Conservation (phyloP, 1,139 yeast genomes). For the Candida buenavistaensis region DNA sequence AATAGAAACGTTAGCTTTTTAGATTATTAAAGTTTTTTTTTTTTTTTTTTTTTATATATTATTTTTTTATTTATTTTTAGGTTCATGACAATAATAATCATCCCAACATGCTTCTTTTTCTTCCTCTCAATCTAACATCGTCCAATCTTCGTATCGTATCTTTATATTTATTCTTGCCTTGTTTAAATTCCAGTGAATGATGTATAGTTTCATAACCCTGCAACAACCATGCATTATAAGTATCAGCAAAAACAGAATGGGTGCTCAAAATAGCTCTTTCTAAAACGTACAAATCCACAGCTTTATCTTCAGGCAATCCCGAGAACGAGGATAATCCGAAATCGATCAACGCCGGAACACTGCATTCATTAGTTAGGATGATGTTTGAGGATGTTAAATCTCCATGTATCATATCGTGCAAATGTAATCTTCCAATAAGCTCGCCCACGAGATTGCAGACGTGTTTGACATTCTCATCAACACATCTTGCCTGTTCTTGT, state of each 20-base stretch:
- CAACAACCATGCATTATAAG: conserved; percentile 69
- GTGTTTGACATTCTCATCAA: conserved; percentile 35
- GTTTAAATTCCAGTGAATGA: conserved; percentile 21
- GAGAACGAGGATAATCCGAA: conserved; percentile 88
- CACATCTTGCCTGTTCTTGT: conserved; percentile 23
- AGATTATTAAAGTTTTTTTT: background rate
- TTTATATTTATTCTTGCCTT: conserved; percentile 40
- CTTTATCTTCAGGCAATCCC: conserved; percentile 82
- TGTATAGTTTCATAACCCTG: conserved; percentile 65
- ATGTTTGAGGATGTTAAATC: conserved; percentile 92
- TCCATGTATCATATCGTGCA: conserved; percentile 84
- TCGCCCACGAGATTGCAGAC: conserved; percentile 60
- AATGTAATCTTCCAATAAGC: conserved; percentile 71
- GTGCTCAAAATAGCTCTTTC: conserved; percentile 92
- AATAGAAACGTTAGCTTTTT: conserved; percentile 11
- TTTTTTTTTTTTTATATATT: background rate
- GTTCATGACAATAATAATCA: no score
- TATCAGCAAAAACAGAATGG: conserved; percentile 71
- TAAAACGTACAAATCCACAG: conserved; percentile 91
- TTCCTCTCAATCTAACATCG: conserved; percentile 86
- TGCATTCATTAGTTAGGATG: conserved; percentile 40
- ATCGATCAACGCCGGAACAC: conserved; percentile 71
- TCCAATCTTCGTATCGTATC: conserved; percentile 69
- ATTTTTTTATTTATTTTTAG: no score
- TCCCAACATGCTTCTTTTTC: conserved; percentile 69